These are phyloP conservation scores for Cladosporium velox DNA, from an alignment of 2,329 filamentous ascomycete species.

Conservation along the genomic window DNA sequence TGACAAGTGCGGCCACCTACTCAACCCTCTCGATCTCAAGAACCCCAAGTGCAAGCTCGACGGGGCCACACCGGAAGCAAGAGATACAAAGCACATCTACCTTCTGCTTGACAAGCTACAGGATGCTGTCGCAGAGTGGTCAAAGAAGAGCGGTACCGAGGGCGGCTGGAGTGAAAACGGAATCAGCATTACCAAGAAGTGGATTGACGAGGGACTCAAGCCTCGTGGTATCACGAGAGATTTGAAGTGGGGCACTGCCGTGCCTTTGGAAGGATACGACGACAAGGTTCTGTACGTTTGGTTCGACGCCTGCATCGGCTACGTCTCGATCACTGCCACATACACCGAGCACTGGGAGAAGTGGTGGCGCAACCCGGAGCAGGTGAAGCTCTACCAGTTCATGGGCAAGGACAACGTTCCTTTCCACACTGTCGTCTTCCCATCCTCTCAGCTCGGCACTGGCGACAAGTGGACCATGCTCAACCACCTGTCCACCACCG, in stretches of 20 bases:
- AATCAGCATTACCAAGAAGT: constrained; percentile 73
- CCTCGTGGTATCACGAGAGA: constrained; percentile 89
- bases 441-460: constrained; percentile 81
- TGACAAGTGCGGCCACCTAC: constrained; percentile 52
- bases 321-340: constrained; percentile 89
- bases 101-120: constrained; percentile 84
- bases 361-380: constrained; percentile 90
- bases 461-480: constrained; percentile 86
- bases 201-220: constrained; percentile 81
- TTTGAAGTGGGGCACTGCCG: constrained; percentile 80
- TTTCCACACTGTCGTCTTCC: constrained; percentile 91
- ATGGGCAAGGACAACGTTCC: constrained; percentile 90
- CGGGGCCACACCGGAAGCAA: constrained; percentile 73
- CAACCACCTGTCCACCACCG: constrained; percentile 83
- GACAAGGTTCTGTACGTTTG: constrained; percentile 88
- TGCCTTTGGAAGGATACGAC: constrained; percentile 63
- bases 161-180: constrained; percentile 77
- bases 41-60: constrained; percentile 92
- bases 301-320: constrained; percentile 93
- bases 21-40: constrained; percentile 61
- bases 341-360: constrained; percentile 89
- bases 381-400: constrained; percentile 90
- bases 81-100: constrained; percentile 87
- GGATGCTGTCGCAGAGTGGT: constrained; percentile 75
- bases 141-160: constrained; percentile 69